Percentiles rank a stretch among this genome's conserved stretches.
Conservation (phyloP, 257 asterid species). For the Solanum ossicruentum region DNA sequence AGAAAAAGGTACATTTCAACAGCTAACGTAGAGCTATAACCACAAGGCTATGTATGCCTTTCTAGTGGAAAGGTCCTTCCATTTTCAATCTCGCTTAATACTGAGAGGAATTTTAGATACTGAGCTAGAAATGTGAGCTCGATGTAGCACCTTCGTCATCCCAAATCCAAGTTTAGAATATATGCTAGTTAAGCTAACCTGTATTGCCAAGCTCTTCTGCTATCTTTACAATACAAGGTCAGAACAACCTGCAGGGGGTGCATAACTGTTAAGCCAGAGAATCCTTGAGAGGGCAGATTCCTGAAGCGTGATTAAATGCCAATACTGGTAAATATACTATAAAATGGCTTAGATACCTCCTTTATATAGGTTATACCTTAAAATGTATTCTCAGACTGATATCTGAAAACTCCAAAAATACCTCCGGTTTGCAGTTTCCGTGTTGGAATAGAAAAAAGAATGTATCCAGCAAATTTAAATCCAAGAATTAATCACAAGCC, state of each 20-base stretch:
- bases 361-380: no score
- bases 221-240: constrained; percentile 86
- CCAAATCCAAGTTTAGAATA: neutral
- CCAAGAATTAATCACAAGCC: no score
- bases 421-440: no score
- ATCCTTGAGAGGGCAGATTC: neutral
- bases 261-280: neutral
- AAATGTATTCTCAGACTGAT: no score
- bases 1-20: neutral
- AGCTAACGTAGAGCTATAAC: no score
- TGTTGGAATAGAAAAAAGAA: no score
- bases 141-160: neutral
- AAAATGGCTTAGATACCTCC: neutral
- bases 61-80: neutral
- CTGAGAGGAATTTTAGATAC: neutral
- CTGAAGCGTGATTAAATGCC: no score
- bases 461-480: no score
- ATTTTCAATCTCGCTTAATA: neutral
- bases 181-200: constrained; percentile 54
- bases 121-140: neutral
- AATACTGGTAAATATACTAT: no score
- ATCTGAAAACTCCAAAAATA: no score
- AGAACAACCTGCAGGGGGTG: constrained; percentile 46
- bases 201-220: constrained; percentile 85
- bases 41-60: neutral